Base-by-base conservation (phyloP, 2,329 filamentous ascomycete species). In the Penicillium sp. region DNA sequence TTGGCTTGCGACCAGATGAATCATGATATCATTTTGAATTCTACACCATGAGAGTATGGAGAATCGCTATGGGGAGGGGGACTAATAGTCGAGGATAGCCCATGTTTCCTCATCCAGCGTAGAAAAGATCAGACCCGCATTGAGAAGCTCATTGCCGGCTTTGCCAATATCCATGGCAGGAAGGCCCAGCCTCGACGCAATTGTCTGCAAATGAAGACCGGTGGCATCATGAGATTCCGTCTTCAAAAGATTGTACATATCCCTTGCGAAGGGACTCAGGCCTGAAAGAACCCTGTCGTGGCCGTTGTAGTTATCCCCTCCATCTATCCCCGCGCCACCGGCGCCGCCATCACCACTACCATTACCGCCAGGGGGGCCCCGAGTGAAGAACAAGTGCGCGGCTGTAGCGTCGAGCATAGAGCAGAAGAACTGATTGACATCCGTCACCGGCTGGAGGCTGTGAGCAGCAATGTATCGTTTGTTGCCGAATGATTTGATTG, bases 31-130 rank as follows among this genome's bases (percentile, higher is more conserved):
- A 62, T 67, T 67, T 60, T 47, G 57, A 48, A 52, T 22, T 48
- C 16, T 21, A 27, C 49, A 50, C 35, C 43, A 56, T 53, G 47
- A 24, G 46, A 58, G 58, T 56, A 55, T 45, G 22, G 16, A 47
- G 33, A 21, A 19, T n/a, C 21, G 24, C 4, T 9, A 14, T 9
- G 27, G 26, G 16, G 8, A 14, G 10, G 16, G 22, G 2, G 19
- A 29, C 29, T 63, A 64, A 48, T 65, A 65, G 31, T 96, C 90
- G 59, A 97, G 79, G 61, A 96, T 80, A 44, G 91, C 91, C 88
- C 90, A 98, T 1, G 93, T 98, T 75, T 90, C 84, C 69, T 98
- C 93, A 75, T 98, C 92, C 55, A 96, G 84, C 10, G 96, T 99
- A 27, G 91, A 91, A 77, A 91, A 99, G 63, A 96, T 90, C 66